These are phyloP conservation scores for Saccharum spontaneum DNA, from an alignment of 176 grass and related monocot species.

Conservation along the genomic window DNA sequence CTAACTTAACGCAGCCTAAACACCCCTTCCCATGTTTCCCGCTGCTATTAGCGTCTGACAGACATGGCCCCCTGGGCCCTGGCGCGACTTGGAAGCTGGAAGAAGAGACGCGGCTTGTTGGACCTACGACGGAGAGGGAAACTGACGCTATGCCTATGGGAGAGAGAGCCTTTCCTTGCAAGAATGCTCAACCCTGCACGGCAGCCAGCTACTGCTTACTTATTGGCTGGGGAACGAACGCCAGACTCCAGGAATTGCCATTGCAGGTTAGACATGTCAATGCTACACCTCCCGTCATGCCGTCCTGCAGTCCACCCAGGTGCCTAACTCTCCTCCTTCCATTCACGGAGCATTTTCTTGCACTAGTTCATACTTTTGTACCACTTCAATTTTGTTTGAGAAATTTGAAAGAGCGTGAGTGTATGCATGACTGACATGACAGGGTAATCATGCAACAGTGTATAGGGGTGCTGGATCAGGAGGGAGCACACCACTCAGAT, in stretches of 20 bases:
- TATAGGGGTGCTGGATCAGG: not conserved
- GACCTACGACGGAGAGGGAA: not conserved
- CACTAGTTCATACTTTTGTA: not conserved
- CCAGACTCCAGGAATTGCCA: not conserved
- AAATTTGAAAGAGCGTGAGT: not conserved
- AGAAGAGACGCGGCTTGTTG: conserved; percentile 8
- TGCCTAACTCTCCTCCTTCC: not conserved
- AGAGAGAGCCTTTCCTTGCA: conserved; percentile 26
- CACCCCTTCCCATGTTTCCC: not conserved
- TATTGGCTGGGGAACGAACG: conserved; percentile 21
- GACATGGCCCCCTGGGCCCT: not conserved
- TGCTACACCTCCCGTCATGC: not conserved
- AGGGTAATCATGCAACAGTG: not conserved
- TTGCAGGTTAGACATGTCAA: conserved; percentile 10
- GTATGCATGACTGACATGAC: not conserved
- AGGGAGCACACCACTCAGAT: conserved; percentile 8
- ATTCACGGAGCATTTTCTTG: not conserved
- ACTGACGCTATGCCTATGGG: no score
- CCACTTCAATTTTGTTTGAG: not conserved
- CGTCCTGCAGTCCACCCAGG: conserved; percentile 23
- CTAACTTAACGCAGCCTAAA: no score
- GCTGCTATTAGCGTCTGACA: not conserved
- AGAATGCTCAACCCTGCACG: not conserved
- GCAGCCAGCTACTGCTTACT: conserved; percentile 17
- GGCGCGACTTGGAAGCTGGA: not conserved